Percentiles rank a stretch among this genome's conserved stretches.
Evolutionary conservation across 2,329 filamentous ascomycete genomes (phyloP).

Genomic region (Chaetomiaceae sp.): DNA sequence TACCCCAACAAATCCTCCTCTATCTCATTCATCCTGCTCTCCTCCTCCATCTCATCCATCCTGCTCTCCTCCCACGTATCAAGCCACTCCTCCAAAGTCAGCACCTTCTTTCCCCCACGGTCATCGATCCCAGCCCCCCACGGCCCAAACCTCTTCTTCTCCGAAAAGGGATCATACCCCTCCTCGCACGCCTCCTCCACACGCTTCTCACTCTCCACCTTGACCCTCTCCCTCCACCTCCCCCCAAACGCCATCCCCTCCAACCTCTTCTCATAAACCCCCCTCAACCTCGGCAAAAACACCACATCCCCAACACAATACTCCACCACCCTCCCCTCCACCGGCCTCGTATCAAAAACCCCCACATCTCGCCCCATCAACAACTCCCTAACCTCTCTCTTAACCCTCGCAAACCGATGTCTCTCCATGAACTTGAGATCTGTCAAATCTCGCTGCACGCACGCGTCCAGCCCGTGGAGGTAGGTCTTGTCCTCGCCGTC

Average conservation of each 20-base stretch:
- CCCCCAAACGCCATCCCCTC: conserved; percentile 13
- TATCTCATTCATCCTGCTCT: too few relatives aligned
- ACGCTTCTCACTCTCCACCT: neutral
- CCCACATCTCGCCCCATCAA: too few relatives aligned
- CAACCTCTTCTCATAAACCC: conserved; percentile 16
- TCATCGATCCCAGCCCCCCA: neutral
- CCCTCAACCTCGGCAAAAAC: conserved; percentile 16
- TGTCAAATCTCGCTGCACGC: conserved; percentile 13
- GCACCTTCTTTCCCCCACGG: neutral
- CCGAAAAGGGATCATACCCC: neutral
- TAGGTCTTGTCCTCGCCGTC: conserved; percentile 13
- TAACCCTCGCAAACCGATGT: neutral
- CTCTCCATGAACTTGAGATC: neutral
- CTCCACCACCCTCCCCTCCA: too few relatives aligned
- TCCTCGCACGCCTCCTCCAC: neutral
- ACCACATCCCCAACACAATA: too few relatives aligned
- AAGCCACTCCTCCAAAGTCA: neutral
- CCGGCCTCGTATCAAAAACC: too few relatives aligned
- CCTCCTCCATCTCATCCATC: too few relatives aligned
- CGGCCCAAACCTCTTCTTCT: neutral
- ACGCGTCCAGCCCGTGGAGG: conserved; percentile 15
- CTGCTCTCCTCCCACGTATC: neutral
- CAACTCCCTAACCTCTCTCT: neutral
- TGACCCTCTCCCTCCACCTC: conserved; percentile 5
- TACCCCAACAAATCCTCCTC: too few relatives aligned